Percentiles rank a stretch among this genome's conserved stretches.
phyloP scores from a whole-genome alignment of 805 yeast genomes.

The Candida tammaniensis region DNA sequence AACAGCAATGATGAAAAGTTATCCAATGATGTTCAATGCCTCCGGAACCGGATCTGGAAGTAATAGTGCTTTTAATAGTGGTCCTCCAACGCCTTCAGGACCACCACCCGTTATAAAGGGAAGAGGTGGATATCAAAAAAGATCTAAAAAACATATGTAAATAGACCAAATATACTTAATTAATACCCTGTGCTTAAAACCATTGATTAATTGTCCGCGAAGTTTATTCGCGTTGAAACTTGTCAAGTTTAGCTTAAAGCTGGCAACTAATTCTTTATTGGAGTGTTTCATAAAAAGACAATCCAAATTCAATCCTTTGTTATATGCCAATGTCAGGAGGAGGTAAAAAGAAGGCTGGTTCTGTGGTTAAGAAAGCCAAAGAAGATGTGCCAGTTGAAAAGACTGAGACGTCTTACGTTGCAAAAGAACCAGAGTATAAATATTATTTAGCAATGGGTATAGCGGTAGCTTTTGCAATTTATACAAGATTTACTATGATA shows the following conservation, averaged over 20 bases:
- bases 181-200: too few relatives aligned
- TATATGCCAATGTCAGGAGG: conserved; percentile 2
- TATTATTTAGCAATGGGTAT: conserved; percentile 33
- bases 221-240: too few relatives aligned
- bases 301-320: too few relatives aligned
- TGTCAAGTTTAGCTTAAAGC: too few relatives aligned
- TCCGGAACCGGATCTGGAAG: not conserved
- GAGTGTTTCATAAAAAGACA: too few relatives aligned
- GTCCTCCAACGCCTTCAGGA: not conserved
- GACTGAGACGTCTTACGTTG: conserved; percentile 1
- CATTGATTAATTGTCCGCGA: too few relatives aligned
- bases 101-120: conserved; percentile 34
- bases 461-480: conserved; percentile 43
- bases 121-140: conserved; percentile 44
- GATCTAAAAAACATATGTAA: conserved; percentile 38
- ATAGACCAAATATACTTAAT: too few relatives aligned
- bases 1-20: conserved; percentile 10
- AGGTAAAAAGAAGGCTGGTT: conserved; percentile 2
- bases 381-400: conserved; percentile 3
- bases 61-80: too few relatives aligned
- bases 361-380: not conserved
- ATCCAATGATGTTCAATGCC: conserved; percentile 4
- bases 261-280: not conserved
- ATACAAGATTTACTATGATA: conserved; percentile 59
- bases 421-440: conserved; percentile 26